phyloP scores from a whole-genome alignment of 805 yeast species.

The Cyberlindnera saturnus region DNA sequence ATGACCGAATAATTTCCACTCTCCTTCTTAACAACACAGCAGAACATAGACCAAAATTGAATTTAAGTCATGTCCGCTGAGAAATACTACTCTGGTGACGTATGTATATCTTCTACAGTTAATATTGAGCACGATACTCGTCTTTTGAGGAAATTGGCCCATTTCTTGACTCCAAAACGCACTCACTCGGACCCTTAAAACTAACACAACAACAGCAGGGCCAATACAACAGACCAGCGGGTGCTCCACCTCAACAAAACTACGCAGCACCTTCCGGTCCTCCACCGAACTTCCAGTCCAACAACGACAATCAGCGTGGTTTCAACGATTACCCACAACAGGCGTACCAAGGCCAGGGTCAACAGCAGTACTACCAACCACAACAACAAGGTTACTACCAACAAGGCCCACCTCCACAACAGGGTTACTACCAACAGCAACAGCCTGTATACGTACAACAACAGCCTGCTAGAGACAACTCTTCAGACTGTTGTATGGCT shows the following conservation, averaged over 20 bases:
- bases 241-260: slow-evolving; percentile 3
- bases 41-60: neutral
- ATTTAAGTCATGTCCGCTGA: slow-evolving; percentile 20
- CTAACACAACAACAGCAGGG: neutral
- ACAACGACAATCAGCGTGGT: slow-evolving; percentile 14
- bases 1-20: neutral
- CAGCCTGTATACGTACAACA: slow-evolving; percentile 52
- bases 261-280: slow-evolving; percentile 16
- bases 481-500: slow-evolving; percentile 41
- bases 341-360: slow-evolving; percentile 11
- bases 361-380: slow-evolving; percentile 13
- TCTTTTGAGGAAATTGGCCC: no score
- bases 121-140: neutral
- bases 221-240: slow-evolving; percentile 2
- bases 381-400: slow-evolving; percentile 31
- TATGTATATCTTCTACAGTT: slow-evolving; percentile 1
- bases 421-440: slow-evolving; percentile 38
- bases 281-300: slow-evolving; percentile 12
- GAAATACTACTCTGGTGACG: slow-evolving; percentile 18
- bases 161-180: no score
- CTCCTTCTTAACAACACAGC: neutral
- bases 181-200: no score
- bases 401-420: slow-evolving; percentile 30
- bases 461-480: slow-evolving; percentile 34
- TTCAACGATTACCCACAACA: slow-evolving; percentile 20